phyloP scores from a whole-genome alignment of 768 basidiomycete species.

The Trametes cingulata region DNA sequence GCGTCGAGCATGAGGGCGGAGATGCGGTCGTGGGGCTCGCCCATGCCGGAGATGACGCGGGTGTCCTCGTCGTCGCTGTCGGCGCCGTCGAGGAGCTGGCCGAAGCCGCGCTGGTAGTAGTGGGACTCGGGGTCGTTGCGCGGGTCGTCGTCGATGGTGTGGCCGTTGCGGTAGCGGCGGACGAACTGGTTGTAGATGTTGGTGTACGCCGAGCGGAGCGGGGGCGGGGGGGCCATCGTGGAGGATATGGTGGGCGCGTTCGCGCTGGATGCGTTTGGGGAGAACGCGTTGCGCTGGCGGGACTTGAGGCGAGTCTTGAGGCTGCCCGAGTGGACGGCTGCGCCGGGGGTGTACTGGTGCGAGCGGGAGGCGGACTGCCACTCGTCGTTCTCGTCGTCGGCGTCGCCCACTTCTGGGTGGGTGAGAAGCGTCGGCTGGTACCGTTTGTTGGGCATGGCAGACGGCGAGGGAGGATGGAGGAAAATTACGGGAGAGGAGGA shows the following conservation, averaged over 20 bases:
- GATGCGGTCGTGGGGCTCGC: constrained; percentile 51
- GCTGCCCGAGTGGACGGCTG: constrained; percentile 23
- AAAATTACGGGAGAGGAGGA: not conserved
- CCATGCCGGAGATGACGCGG: constrained; percentile 41
- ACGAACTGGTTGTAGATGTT: constrained; percentile 83
- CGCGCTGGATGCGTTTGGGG: constrained; percentile 32
- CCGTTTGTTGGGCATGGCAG: constrained; percentile 42
- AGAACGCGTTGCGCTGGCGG: constrained; percentile 33
- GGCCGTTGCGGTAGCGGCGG: constrained; percentile 67
- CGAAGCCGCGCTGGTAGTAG: constrained; percentile 73
- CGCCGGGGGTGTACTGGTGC: constrained; percentile 27
- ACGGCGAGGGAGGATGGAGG: not conserved
- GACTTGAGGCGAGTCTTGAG: constrained; percentile 30
- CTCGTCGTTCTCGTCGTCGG: constrained; percentile 50
- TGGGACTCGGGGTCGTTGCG: constrained; percentile 82
- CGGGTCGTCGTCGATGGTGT: constrained; percentile 64
- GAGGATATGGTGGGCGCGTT: constrained; percentile 31
- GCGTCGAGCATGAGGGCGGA: constrained; percentile 57
- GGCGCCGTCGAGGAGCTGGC: constrained; percentile 66
- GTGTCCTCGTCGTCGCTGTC: constrained; percentile 78
- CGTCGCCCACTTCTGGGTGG: constrained; percentile 54
- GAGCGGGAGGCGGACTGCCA: constrained; percentile 36
- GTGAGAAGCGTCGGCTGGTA: constrained; percentile 72
- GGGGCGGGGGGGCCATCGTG: constrained; percentile 30
- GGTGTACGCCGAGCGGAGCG: constrained; percentile 44